A percentile compares a stretch with the other conserved stretches of the same genome.
Evolutionary conservation across 495 filamentous ascomycete species (phyloP).

Genomic region (Podospora pseudoanserina): DNA sequence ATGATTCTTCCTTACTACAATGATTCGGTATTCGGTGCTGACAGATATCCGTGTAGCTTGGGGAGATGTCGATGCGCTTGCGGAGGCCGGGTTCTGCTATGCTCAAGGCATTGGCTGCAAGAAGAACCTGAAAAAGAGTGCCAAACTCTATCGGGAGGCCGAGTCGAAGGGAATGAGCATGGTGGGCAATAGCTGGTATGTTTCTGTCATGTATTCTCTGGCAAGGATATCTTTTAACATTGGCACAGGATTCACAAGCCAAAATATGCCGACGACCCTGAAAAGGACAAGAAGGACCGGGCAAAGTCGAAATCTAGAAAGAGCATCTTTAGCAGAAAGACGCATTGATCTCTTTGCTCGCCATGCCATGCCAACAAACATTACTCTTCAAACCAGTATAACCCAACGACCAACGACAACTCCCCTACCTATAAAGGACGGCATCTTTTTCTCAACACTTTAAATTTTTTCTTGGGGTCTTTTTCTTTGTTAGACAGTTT

Average conservation of each 20-base stretch:
- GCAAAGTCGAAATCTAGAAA: slow-evolving; percentile 47
- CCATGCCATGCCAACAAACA: background rate
- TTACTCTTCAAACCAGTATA: slow-evolving; percentile 8
- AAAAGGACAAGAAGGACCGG: slow-evolving; percentile 34
- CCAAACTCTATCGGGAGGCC: slow-evolving; percentile 82
- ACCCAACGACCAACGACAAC: slow-evolving; percentile 26
- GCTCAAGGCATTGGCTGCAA: slow-evolving; percentile 81
- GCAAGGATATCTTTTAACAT: too few relatives aligned
- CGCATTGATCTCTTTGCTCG: slow-evolving; percentile 3
- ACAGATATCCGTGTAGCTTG: slow-evolving; percentile 50
- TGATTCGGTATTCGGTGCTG: slow-evolving; percentile 11
- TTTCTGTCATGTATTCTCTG: slow-evolving; percentile 22
- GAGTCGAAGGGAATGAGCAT: slow-evolving; percentile 93
- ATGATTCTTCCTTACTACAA: slow-evolving; percentile 18
- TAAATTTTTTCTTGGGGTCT: background rate
- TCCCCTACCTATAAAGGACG: slow-evolving; percentile 10
- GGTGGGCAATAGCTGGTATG: slow-evolving; percentile 96
- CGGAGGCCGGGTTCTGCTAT: slow-evolving; percentile 85
- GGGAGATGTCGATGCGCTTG: slow-evolving; percentile 94
- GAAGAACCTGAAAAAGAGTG: slow-evolving; percentile 94
- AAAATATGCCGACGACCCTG: slow-evolving; percentile 71
- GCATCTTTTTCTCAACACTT: background rate
- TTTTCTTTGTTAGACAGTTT: background rate
- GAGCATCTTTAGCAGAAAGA: slow-evolving; percentile 41
- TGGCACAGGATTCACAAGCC: slow-evolving; percentile 80